Evolutionary conservation across 1,139 yeast species (phyloP).

Genomic region (Sugiyamaella grinbergsii): DNA sequence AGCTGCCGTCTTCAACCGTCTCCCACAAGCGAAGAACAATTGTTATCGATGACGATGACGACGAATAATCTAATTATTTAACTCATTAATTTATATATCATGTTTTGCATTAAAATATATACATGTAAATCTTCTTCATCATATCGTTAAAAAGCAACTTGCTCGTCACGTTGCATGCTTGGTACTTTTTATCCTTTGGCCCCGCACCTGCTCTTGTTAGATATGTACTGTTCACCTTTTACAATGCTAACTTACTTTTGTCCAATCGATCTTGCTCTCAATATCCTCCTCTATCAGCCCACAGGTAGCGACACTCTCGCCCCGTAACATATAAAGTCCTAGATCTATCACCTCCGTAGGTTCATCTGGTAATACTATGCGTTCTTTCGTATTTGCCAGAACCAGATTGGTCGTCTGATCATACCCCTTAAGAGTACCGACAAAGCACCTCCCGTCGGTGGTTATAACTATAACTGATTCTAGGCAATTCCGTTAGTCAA

Average conservation of each 20-base stretch:
- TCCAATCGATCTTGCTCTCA: conserved; percentile 61
- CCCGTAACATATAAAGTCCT: conserved; percentile 74
- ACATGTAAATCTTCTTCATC: conserved; percentile 18
- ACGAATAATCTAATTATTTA: conserved; percentile 12
- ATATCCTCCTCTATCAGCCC: conserved; percentile 65
- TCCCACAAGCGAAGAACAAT: conserved; percentile 12
- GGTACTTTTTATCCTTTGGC: conserved; percentile 34
- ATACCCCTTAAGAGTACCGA: conserved; percentile 76
- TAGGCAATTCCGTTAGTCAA: conserved; percentile 20
- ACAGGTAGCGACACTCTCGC: conserved; percentile 77
- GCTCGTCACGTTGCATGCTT: conserved; percentile 34
- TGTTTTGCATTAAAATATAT: conserved; percentile 15
- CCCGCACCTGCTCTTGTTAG: conserved; percentile 33
- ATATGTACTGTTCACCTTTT: too few species aligned
- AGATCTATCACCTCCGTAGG: conserved; percentile 56
- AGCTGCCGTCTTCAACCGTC: conserved; percentile 3
- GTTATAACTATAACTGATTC: conserved; percentile 69
- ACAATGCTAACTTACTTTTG: conserved; percentile 42
- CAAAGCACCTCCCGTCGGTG: conserved; percentile 66
- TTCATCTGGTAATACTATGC: conserved; percentile 47
- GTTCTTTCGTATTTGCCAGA: conserved; percentile 61
- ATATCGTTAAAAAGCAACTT: background rate
- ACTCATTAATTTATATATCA: background rate
- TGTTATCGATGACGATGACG: conserved; percentile 28
- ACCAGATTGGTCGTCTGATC: conserved; percentile 80